Evolutionary conservation across 2,329 filamentous ascomycete genomes (phyloP), one percentile per base, ranked within the genome.

Genomic region (Cladophialophora chaetospira): DNA sequence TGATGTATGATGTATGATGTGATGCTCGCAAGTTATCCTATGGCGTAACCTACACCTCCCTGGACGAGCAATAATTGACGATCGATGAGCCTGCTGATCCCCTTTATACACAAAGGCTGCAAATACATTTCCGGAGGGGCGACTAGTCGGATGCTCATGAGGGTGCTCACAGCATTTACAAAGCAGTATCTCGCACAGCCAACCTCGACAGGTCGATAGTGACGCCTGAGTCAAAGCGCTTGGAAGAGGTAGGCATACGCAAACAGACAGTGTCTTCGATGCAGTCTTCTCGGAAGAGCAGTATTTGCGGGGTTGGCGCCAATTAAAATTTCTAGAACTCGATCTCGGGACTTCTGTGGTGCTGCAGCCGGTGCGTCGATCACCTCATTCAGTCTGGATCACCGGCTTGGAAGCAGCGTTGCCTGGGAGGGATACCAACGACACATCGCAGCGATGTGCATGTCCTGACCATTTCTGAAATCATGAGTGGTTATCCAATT

Each of bases 261-360:
- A 2, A 6, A 44, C 23, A 3, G 8, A 19, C 15, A 15, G 19
- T 19, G 36, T 52, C 9, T 31, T 36, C 29, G 44, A 38, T 47
- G 43, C 53, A 38, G 47, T 10, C 31, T 50, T 62, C 60, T 62
- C 60, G 60, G 57, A 60, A 62, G 46, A 42, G 54, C 26, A 25
- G 42, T 44, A 28, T 60, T 55, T 62, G 60, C 60, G 60, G 60
- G 60, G 60, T 60, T 55, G 53, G 36, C 25, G 44, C 53, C 53
- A 60, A 48, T 52, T 38, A 25, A n/a, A 19, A 31, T 40, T 29
- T 19, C 29, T 28, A 40, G 29, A n/a, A 54, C 35, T 57, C 53
- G 58, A 60, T 60, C 58, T 60, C 58, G 58, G 31, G 58, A 60
- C 23, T 42, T 29, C 17, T 9, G 36, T 10, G 4, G 3, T 40